These are phyloP conservation scores for Aspergillus ostianus DNA, from an alignment of 495 filamentous ascomycete genomes.

Conservation along the genomic window DNA sequence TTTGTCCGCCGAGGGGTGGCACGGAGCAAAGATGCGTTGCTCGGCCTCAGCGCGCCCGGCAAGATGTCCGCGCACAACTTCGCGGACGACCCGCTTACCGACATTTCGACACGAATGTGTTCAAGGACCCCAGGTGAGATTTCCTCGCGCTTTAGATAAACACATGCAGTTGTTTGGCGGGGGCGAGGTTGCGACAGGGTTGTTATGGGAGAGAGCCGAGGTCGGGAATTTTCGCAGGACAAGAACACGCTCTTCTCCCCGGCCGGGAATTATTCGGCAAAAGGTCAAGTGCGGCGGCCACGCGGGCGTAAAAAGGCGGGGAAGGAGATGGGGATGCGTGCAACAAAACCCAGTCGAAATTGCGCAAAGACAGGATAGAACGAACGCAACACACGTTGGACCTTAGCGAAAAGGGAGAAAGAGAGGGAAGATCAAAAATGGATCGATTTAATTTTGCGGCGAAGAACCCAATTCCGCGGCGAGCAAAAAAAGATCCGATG, in stretches of 20 bases:
- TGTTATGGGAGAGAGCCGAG: conserved; percentile 1
- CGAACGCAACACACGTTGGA: too few species aligned
- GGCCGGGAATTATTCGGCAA: conserved; percentile 11
- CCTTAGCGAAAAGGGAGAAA: too few species aligned
- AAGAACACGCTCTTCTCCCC: conserved; percentile 1
- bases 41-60: conserved; percentile 30
- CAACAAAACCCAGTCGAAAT: background rate
- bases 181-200: conserved; percentile 2
- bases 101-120: background rate
- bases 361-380: background rate
- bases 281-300: conserved; percentile 9
- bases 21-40: conserved; percentile 20
- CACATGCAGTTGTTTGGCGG: background rate
- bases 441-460: background rate
- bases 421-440: too few species aligned
- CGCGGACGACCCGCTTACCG: conserved; percentile 36
- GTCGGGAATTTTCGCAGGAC: background rate
- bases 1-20: conserved; percentile 18
- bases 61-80: conserved; percentile 37
- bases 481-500: background rate
- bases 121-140: background rate
- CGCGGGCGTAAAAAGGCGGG: conserved; percentile 2
- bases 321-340: background rate
- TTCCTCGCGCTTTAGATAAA: background rate
- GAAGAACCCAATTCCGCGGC: background rate